A percentile compares a stretch with the other conserved stretches of the same genome.
Conservation (phyloP, 2,329 filamentous ascomycete species). For the Lachnellula subtilissima region DNA sequence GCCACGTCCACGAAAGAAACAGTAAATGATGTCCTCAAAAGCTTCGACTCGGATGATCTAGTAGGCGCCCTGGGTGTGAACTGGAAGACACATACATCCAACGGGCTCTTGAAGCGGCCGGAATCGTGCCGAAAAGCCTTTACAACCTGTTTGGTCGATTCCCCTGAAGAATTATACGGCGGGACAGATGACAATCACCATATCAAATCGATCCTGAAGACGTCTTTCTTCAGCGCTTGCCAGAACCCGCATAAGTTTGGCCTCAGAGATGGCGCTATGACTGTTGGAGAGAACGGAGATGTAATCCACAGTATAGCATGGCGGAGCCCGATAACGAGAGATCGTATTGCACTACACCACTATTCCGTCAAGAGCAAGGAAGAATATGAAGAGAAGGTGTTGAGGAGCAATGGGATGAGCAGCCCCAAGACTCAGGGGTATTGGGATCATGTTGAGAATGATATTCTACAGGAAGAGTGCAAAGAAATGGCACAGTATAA, state of each 20-base stretch:
- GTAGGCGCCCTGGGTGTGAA: conserved; percentile 32
- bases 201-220: conserved; percentile 32
- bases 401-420: conserved; percentile 25
- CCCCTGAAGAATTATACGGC: conserved; percentile 4
- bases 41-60: conserved; percentile 21
- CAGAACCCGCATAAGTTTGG: conserved; percentile 26
- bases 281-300: conserved; percentile 29
- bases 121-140: conserved; percentile 26
- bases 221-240: conserved; percentile 16
- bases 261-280: conserved; percentile 14
- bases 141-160: conserved; percentile 29
- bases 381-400: conserved; percentile 28
- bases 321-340: conserved; percentile 28
- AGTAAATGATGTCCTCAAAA: conserved; percentile 24
- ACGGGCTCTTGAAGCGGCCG: conserved; percentile 24
- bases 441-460: conserved; percentile 25
- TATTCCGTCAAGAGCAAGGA: conserved; percentile 33
- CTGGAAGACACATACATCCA: conserved; percentile 31
- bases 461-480: conserved; percentile 19
- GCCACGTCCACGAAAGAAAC: conserved; percentile 20
- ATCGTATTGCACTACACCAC: conserved; percentile 31
- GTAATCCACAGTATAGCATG: conserved; percentile 17
- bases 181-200: conserved; percentile 27
- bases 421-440: conserved; percentile 22
- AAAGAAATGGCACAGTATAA: conserved; percentile 25